Evolutionary conservation across 176 grass and related monocot genomes (phyloP).

Genomic region (Avena insularis): DNA sequence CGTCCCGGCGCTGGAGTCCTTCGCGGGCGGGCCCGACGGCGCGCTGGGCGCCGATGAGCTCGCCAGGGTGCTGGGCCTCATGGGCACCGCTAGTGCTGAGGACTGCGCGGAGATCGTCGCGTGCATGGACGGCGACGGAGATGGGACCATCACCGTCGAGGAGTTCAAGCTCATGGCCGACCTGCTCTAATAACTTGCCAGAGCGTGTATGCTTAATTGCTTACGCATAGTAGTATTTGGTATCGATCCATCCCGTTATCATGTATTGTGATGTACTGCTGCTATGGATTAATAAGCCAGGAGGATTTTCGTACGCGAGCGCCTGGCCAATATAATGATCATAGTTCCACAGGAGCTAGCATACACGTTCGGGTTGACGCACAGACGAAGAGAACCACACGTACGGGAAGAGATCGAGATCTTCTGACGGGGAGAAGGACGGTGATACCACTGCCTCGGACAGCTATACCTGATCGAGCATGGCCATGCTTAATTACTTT

Average conservation of each 20-base stretch:
- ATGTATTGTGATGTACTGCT: neutral
- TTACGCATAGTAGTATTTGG: neutral
- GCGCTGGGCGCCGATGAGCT: constrained; percentile 60
- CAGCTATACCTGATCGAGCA: too few relatives aligned
- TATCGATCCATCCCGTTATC: neutral
- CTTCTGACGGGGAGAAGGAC: too few relatives aligned
- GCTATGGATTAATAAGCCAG: neutral
- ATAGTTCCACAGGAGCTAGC: too few relatives aligned
- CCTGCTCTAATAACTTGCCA: constrained; percentile 47
- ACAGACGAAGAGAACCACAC: too few relatives aligned
- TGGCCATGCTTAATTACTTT: neutral
- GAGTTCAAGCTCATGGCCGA: constrained; percentile 71
- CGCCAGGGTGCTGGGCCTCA: constrained; percentile 48
- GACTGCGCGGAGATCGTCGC: constrained; percentile 76
- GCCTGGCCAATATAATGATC: too few relatives aligned
- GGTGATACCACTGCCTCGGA: too few relatives aligned
- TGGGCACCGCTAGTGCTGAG: constrained; percentile 54
- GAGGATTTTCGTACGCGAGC: too few relatives aligned
- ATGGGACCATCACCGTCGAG: constrained; percentile 70
- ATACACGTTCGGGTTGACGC: too few relatives aligned
- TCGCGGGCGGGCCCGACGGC: constrained; percentile 32
- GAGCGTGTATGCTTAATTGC: neutral
- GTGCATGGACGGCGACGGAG: constrained; percentile 76
- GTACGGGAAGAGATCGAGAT: too few relatives aligned
- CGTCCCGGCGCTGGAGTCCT: constrained; percentile 52